Percentiles rank a stretch among this genome's conserved stretches.
Conservation (phyloP, 768 basidiomycete genomes). For the Suillus paluster region DNA sequence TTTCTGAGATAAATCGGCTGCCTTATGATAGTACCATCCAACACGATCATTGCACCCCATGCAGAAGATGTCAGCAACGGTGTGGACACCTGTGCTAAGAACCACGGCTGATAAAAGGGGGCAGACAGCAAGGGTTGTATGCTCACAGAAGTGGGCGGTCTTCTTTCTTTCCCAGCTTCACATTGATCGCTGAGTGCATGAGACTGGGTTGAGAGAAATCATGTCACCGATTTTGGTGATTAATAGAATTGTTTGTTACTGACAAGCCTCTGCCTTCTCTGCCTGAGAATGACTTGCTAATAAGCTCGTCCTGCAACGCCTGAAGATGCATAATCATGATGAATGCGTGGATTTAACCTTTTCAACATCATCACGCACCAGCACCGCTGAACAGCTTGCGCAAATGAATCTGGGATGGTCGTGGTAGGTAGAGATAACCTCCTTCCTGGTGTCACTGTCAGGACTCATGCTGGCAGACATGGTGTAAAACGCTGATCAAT, state of each 20-base stretch:
- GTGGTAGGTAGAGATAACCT: constrained; percentile 63
- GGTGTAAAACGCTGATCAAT: not conserved
- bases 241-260: constrained; percentile 34
- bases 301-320: constrained; percentile 83
- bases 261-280: constrained; percentile 83
- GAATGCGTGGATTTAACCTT: constrained; percentile 3
- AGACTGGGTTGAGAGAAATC: constrained; percentile 47
- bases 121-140: constrained; percentile 12
- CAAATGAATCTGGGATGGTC: constrained; percentile 75
- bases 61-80: constrained; percentile 82
- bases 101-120: not conserved
- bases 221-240: not conserved
- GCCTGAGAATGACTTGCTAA: constrained; percentile 85
- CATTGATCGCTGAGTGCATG: constrained; percentile 77
- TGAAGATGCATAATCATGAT: constrained; percentile 27
- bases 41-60: constrained; percentile 77
- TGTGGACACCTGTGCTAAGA: constrained; percentile 75
- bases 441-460: constrained; percentile 51
- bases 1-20: constrained; percentile 75
- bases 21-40: constrained; percentile 86
- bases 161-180: constrained; percentile 74
- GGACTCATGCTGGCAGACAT: constrained; percentile 16
- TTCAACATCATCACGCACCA: constrained; percentile 49
- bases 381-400: constrained; percentile 67
- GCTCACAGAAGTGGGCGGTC: constrained; percentile 73